Evolutionary conservation across 2,329 filamentous ascomycete genomes (phyloP), one percentile per base, ranked within the genome.

Genomic region (Aspergillus texensis): DNA sequence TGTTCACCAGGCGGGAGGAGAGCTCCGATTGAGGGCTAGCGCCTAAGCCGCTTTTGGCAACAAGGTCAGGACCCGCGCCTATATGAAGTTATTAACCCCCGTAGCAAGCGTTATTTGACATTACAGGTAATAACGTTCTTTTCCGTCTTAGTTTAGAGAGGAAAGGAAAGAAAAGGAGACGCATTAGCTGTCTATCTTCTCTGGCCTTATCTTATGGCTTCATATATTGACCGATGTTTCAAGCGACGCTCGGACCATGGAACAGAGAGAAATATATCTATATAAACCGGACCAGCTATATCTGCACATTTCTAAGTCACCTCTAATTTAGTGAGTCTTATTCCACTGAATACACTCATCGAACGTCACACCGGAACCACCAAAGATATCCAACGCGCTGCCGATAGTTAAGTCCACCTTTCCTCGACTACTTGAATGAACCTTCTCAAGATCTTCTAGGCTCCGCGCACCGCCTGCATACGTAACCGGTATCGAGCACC

Each of bases 341-440:
- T 98, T 98, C 95, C 95, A 99, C 70, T 84, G 82, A 41, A 97
- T 89, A 76, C 94, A 98, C 62, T 97, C 94, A 39, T 91, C 89
- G 74, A 98, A 93, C 66, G 86, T 92, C 60, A 97, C 93, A 1
- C 92, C 91, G 21, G 83, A 88, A 1, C 95, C 95, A 10, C 95
- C 95, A 77, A 99, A 99, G 68, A 97, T 93, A 80, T 99, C 95
- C 71, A 99, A 80, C 1, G 95, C 95, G 76, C 95, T 98, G 14
- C 95, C 95, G 74, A 98, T 98, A 0, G 95, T 99, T 71, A 99
- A 82, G 75, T 99, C 94, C 26, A 98, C 89, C 75, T 89, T 92
- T 32, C 93, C 93, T 41, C 80, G 78, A 77, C 94, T 97, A 67
- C 97, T 82, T 48, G 80, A 79, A 80, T 93, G 91, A 11, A 99